Evolutionary conservation across 495 filamentous ascomycete genomes (phyloP).

Genomic region (Lepraria neglecta): DNA sequence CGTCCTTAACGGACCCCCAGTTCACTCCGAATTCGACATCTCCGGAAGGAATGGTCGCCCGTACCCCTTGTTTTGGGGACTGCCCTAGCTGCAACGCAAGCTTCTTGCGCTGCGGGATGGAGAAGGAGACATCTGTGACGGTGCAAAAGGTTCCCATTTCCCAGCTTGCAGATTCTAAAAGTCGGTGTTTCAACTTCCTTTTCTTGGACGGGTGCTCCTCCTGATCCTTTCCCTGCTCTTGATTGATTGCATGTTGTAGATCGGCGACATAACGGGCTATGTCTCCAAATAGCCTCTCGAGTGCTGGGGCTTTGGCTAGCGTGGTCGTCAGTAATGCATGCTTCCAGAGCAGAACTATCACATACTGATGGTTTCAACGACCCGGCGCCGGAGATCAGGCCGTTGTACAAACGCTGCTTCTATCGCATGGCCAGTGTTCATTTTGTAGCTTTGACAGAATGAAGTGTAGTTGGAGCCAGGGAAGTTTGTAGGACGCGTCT

Average conservation of each 20-base stretch:
- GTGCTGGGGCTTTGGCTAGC: conserved; percentile 15
- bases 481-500: neutral
- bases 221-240: conserved; percentile 12
- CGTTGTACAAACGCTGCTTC: conserved; percentile 19
- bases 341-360: neutral
- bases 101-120: conserved; percentile 88
- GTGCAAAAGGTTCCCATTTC: conserved; percentile 42
- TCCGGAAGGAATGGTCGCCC: conserved; percentile 58
- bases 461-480: neutral
- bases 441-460: neutral
- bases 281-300: conserved; percentile 39
- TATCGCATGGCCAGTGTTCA: neutral
- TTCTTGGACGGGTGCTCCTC: conserved; percentile 47
- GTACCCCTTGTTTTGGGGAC: conserved; percentile 52
- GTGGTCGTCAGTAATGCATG: conserved; percentile 13
- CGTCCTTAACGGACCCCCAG: conserved; percentile 74
- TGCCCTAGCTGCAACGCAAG: conserved; percentile 63
- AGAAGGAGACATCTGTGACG: conserved; percentile 66
- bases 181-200: conserved; percentile 47
- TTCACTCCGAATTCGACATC: conserved; percentile 62
- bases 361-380: conserved; percentile 14
- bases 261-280: conserved; percentile 44
- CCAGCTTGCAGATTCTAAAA: conserved; percentile 39
- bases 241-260: conserved; percentile 30
- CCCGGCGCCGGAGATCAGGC: conserved; percentile 12